phyloP scores from a whole-genome alignment of 257 asterid genomes.

The Gynochthodes officinalis region DNA sequence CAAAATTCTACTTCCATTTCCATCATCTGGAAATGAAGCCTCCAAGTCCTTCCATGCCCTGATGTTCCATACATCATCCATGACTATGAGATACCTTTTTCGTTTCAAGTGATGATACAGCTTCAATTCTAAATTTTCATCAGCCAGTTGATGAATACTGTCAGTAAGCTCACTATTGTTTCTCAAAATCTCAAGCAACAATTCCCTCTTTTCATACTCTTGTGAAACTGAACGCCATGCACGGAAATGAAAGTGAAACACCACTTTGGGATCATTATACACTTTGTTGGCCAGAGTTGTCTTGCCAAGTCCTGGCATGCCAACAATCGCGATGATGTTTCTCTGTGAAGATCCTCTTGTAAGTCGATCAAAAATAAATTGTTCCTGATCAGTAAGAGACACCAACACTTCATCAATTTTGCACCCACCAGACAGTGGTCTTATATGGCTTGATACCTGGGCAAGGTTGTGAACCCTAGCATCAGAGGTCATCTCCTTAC shows the following conservation, averaged over 20 bases:
- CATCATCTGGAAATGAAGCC: slow-evolving; percentile 1
- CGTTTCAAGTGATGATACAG: background rate
- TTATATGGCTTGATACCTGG: background rate
- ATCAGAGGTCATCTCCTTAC: background rate
- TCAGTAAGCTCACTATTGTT: background rate
- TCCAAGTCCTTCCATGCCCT: slow-evolving; percentile 8
- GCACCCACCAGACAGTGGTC: too few relatives aligned
- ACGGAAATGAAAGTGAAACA: background rate
- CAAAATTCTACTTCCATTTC: slow-evolving; percentile 7
- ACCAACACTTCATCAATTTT: slow-evolving; percentile 1
- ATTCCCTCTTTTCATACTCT: background rate
- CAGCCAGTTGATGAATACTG: background rate
- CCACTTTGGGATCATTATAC: background rate
- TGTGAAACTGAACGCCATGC: slow-evolving; percentile 12
- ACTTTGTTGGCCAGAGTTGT: slow-evolving; percentile 6
- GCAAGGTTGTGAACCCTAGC: background rate
- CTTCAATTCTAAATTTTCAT: background rate
- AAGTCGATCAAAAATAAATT: background rate
- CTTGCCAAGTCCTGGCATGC: slow-evolving; percentile 14
- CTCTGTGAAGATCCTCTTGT: background rate
- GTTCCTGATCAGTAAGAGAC: background rate
- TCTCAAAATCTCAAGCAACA: slow-evolving; percentile 10
- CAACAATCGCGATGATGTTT: background rate
- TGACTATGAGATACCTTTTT: slow-evolving; percentile 1
- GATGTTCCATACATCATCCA: slow-evolving; percentile 7